Evolutionary conservation across 2,329 filamentous ascomycete species (phyloP).

Genomic region (Neopestalotiopsis sp.): DNA sequence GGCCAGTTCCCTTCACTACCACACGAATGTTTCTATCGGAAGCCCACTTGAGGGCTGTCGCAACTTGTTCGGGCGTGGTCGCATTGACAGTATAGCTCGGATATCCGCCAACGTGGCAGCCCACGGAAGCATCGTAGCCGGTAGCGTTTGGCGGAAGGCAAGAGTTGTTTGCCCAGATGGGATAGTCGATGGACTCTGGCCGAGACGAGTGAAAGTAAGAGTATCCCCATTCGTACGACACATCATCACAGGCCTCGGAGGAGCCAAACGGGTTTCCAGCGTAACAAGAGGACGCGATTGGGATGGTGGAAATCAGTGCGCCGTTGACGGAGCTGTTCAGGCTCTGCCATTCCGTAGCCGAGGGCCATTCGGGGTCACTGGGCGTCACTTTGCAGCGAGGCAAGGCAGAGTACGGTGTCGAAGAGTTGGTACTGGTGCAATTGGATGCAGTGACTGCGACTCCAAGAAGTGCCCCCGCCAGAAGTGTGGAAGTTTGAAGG

Average conservation of each 20-base stretch:
- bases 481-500: background rate
- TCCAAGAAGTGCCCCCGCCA: background rate
- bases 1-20: conserved; percentile 8
- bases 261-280: conserved; percentile 19
- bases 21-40: background rate
- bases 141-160: conserved; percentile 41
- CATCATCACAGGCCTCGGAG: background rate
- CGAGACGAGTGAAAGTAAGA: conserved; percentile 21
- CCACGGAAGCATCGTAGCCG: conserved; percentile 23
- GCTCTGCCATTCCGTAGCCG: conserved; percentile 29
- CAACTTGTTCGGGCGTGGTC: background rate
- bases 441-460: background rate
- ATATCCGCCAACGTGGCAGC: conserved; percentile 36
- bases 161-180: conserved; percentile 45
- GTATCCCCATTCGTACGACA: background rate
- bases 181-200: conserved; percentile 30
- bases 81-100: conserved; percentile 10
- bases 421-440: background rate
- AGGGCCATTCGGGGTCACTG: background rate
- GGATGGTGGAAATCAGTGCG: conserved; percentile 37
- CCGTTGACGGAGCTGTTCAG: conserved; percentile 34
- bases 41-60: background rate
- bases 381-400: background rate
- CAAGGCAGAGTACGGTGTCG: background rate
- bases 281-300: conserved; percentile 38